Evolutionary conservation across 1,284 basidiomycete genomes (phyloP), one percentile per base, ranked within the genome.

Genomic region (Schizophyllum amplum): DNA sequence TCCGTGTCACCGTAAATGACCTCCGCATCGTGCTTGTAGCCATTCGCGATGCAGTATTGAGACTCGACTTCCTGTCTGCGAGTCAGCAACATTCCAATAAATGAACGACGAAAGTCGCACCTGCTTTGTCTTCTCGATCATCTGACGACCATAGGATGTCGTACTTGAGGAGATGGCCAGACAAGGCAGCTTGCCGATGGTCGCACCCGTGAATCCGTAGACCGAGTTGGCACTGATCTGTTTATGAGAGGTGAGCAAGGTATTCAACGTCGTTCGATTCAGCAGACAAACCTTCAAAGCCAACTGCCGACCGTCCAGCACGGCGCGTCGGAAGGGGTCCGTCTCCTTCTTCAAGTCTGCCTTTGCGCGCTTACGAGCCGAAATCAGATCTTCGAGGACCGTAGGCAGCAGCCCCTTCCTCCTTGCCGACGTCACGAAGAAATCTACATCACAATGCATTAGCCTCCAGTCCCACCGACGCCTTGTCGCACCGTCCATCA

Each of bases 1-100:
- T 98, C 94, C 0, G 94, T 98, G 71, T 98, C 94, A 63, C 94
- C 94, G 64, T 98, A 98, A 59, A 98, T 92, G 67, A 98, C 90
- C 65, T 90, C 83, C 1, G 94, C 94, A 63, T 97, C 86, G 66
- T 94, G 82, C 25, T 82, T 73, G 65, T 90, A 87, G 0, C 94
- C 94, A 65, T 97, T 97, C 15, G 84, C 86, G 13, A 89, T 79
- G 53, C 80, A 90, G 67, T 94, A 98, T 64, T 93, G 84, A 0
- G 82, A 79, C 69, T 98, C 94, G 5, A 98, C 95, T 72, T 92
- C 90, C 85, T 91, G 62, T 20, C 60, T 52, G 24, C 24, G 23
- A 11, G n/a, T n/a, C n/a, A n/a, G n/a, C n/a, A n/a, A n/a, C n/a
- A n/a, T n/a, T n/a, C n/a, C n/a, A n/a, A n/a, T n/a, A n/a, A n/a